These are phyloP conservation scores for Penicillium sp. DNA, from an alignment of 2,329 filamentous ascomycete genomes.

Conservation along the genomic window DNA sequence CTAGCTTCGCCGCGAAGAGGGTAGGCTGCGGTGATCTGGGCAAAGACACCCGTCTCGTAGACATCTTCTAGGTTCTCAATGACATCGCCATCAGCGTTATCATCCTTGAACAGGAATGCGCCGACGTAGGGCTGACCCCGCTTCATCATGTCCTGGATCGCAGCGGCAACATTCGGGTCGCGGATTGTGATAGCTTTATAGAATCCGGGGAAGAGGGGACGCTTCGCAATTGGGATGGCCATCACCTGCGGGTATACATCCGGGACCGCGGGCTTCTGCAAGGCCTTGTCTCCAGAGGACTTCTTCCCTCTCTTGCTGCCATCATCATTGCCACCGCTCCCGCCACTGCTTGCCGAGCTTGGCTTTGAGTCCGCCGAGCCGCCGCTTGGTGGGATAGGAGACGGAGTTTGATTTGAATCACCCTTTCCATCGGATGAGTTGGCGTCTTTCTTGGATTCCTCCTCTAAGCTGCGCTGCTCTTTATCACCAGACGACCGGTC, in stretches of 20 bases:
- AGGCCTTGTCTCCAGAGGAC: slow-evolving; percentile 66
- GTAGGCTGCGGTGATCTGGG: slow-evolving; percentile 95
- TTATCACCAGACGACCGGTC: slow-evolving; percentile 41
- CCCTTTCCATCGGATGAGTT: slow-evolving; percentile 47
- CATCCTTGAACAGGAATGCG: slow-evolving; percentile 95
- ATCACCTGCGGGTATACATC: slow-evolving; percentile 98
- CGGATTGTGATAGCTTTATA: slow-evolving; percentile 98
- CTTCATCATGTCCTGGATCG: slow-evolving; percentile 96
- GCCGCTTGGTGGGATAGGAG: slow-evolving; percentile 42
- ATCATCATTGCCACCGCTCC: slow-evolving; percentile 57
- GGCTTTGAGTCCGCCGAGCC: slow-evolving; percentile 47
- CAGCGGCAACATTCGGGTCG: slow-evolving; percentile 85
- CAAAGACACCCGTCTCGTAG: slow-evolving; percentile 94
- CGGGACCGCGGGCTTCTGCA: slow-evolving; percentile 86
- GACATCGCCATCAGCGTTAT: slow-evolving; percentile 88
- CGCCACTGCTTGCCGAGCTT: slow-evolving; percentile 56
- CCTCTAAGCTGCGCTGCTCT: slow-evolving; percentile 38
- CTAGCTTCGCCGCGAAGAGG: slow-evolving; percentile 80
- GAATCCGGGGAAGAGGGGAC: slow-evolving; percentile 94
- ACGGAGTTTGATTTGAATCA: slow-evolving; percentile 51
- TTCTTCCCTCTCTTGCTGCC: slow-evolving; percentile 73
- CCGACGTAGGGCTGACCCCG: slow-evolving; percentile 96
- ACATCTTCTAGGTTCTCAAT: slow-evolving; percentile 91
- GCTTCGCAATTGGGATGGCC: slow-evolving; percentile 91
- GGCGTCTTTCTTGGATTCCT: slow-evolving; percentile 45